Evolutionary conservation across 495 filamentous ascomycete species (phyloP).

Genomic region (Xeromyces bisporus): DNA sequence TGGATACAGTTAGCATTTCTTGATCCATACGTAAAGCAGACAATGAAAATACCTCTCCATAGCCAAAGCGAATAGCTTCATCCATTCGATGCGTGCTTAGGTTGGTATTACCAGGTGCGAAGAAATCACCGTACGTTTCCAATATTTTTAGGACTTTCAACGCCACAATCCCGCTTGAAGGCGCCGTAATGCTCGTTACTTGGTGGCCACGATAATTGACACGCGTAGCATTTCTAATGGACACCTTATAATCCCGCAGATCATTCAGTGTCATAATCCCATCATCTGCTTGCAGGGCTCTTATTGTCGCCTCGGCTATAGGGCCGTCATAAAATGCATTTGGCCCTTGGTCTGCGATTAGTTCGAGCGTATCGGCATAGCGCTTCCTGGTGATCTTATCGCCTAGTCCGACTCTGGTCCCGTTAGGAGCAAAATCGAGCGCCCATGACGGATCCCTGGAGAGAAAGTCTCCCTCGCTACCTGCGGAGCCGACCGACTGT

Average conservation of each 20-base stretch:
- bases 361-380: constrained; percentile 61
- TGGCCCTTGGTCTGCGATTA: constrained; percentile 50
- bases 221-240: constrained; percentile 39
- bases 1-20: constrained; percentile 2
- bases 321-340: constrained; percentile 63
- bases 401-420: constrained; percentile 46
- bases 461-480: constrained; percentile 40
- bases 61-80: constrained; percentile 77
- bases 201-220: constrained; percentile 58
- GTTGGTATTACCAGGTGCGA: constrained; percentile 33
- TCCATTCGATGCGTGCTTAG: constrained; percentile 63
- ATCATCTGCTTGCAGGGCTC: constrained; percentile 40
- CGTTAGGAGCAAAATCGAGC: constrained; percentile 74
- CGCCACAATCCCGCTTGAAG: constrained; percentile 55
- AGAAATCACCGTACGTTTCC: constrained; percentile 49
- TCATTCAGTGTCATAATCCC: constrained; percentile 77
- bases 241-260: constrained; percentile 48
- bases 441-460: constrained; percentile 61
- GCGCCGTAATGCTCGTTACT: constrained; percentile 50
- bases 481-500: constrained; percentile 18
- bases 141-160: constrained; percentile 62
- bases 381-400: constrained; percentile 64
- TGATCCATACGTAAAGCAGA: background rate
- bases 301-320: constrained; percentile 56
- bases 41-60: constrained; percentile 39